A percentile compares a stretch with the other conserved stretches of the same genome.
Conservation (phyloP, 2,329 filamentous ascomycete genomes). For the Setomelanomma holmii region DNA sequence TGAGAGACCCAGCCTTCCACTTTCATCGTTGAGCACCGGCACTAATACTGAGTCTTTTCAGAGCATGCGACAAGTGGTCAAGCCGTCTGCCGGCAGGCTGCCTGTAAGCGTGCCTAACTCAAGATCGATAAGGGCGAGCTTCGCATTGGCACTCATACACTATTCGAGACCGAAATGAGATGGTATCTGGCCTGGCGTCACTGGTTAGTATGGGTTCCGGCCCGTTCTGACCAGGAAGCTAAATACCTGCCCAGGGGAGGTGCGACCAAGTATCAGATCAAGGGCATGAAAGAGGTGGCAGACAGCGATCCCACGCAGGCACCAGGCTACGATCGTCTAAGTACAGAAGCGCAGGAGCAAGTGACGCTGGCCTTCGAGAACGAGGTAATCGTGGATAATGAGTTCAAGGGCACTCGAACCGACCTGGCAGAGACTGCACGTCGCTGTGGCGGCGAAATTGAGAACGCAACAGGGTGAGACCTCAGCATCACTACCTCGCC, state of each 20-base stretch:
- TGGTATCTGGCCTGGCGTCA: conserved; percentile 75
- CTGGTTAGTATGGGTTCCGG: conserved; percentile 66
- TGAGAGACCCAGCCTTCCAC: conserved; percentile 2
- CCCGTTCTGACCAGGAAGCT: not conserved
- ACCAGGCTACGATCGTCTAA: conserved; percentile 79
- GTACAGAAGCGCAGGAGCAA: conserved; percentile 73
- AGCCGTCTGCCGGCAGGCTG: conserved; percentile 66
- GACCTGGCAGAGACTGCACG: conserved; percentile 44
- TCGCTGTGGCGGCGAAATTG: conserved; percentile 14
- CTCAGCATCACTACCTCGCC: too few species aligned
- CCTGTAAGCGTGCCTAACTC: conserved; percentile 70
- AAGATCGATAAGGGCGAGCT: conserved; percentile 76
- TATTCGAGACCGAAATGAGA: conserved; percentile 68
- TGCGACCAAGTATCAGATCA: conserved; percentile 75
- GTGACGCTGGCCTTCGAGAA: conserved; percentile 72
- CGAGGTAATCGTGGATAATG: conserved; percentile 78
- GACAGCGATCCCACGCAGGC: conserved; percentile 67
- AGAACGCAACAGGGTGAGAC: conserved; percentile 10
- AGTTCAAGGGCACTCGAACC: conserved; percentile 77
- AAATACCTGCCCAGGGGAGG: too few species aligned
- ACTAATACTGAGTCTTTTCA: not conserved
- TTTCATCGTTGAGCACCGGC: not conserved
- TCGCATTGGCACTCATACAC: conserved; percentile 69
- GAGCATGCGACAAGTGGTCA: conserved; percentile 15
- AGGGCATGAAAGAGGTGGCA: conserved; percentile 66